phyloP scores from a whole-genome alignment of 495 filamentous ascomycete genomes.

The Letharia columbiana region DNA sequence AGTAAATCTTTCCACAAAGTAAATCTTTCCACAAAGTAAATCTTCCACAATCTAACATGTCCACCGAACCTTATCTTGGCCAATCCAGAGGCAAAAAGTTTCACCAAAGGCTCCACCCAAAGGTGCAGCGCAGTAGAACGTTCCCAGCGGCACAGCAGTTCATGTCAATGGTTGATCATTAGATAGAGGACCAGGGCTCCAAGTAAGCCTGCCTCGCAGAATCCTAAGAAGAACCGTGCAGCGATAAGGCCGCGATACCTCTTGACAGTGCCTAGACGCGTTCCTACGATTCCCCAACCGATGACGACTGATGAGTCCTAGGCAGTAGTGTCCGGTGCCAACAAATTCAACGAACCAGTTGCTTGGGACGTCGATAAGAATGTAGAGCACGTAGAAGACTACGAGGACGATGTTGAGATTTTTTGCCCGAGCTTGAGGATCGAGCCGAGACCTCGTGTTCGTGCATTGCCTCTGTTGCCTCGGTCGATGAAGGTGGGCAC shows the following conservation, averaged over 20 bases:
- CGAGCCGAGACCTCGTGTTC: conserved; percentile 37
- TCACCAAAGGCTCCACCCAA: conserved; percentile 55
- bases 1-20: conserved; percentile 33
- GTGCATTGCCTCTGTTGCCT: conserved; percentile 43
- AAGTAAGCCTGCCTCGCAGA: conserved; percentile 43
- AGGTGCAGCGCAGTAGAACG: conserved; percentile 60
- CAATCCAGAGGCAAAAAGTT: conserved; percentile 49
- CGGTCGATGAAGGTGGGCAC: conserved; percentile 45
- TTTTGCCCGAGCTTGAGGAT: conserved; percentile 37
- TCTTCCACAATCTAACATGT: conserved; percentile 37
- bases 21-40: conserved; percentile 30
- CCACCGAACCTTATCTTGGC: conserved; percentile 32
- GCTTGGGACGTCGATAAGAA: conserved; percentile 41
- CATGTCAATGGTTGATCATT: conserved; percentile 41
- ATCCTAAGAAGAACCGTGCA: conserved; percentile 35
- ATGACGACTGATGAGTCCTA: conserved; percentile 26
- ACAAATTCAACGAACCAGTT: conserved; percentile 37
- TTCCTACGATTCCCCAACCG: conserved; percentile 45
- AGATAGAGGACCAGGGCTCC: conserved; percentile 45
- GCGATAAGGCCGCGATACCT: conserved; percentile 37
- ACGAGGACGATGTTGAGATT: conserved; percentile 39
- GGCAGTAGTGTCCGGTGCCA: conserved; percentile 26
- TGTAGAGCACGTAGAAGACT: conserved; percentile 45
- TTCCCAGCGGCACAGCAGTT: conserved; percentile 37
- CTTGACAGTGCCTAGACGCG: conserved; percentile 42